Evolutionary conservation across 495 filamentous ascomycete genomes (phyloP).

Genomic region (Aspergillus carlsbadensis): DNA sequence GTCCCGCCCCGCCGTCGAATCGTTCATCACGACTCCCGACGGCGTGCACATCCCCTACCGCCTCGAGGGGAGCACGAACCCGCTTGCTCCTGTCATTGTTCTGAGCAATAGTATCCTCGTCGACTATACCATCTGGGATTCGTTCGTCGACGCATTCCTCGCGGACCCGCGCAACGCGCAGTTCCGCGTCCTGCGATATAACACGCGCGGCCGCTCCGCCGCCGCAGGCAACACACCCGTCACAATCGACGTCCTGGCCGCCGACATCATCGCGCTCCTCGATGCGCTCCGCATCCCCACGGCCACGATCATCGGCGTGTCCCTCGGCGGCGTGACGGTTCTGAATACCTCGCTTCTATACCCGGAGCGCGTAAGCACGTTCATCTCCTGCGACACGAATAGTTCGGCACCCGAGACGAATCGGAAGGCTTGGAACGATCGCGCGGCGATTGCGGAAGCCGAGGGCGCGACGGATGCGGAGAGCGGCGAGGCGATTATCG

Average conservation of each 20-base stretch:
- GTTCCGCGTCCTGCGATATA: slow-evolving; percentile 70
- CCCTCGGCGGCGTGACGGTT: slow-evolving; percentile 72
- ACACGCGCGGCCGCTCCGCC: slow-evolving; percentile 59
- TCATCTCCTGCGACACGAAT: slow-evolving; percentile 80
- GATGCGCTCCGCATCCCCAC: slow-evolving; percentile 58
- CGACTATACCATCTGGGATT: slow-evolving; percentile 73
- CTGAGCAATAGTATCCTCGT: slow-evolving; percentile 76
- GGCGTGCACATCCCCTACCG: slow-evolving; percentile 67
- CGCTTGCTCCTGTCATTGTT: slow-evolving; percentile 64
- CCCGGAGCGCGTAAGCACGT: slow-evolving; percentile 54
- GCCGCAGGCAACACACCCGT: slow-evolving; percentile 48
- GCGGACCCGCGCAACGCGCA: slow-evolving; percentile 55
- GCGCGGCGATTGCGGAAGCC: slow-evolving; percentile 64
- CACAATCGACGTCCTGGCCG: slow-evolving; percentile 61
- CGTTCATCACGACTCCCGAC: slow-evolving; percentile 65
- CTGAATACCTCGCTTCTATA: slow-evolving; percentile 68
- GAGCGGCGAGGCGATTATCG: slow-evolving; percentile 55
- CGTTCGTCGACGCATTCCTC: slow-evolving; percentile 60
- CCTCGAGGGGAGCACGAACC: slow-evolving; percentile 68
- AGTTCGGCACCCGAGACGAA: slow-evolving; percentile 65
- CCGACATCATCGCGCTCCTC: slow-evolving; percentile 61
- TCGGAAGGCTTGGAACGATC: slow-evolving; percentile 72
- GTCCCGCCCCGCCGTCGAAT: slow-evolving; percentile 56
- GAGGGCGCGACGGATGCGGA: slow-evolving; percentile 43
- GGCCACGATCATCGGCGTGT: slow-evolving; percentile 69